Evolutionary conservation across 495 filamentous ascomycete genomes (phyloP), one percentile per base, ranked within the genome.

Genomic region (Evernia prunastri): DNA sequence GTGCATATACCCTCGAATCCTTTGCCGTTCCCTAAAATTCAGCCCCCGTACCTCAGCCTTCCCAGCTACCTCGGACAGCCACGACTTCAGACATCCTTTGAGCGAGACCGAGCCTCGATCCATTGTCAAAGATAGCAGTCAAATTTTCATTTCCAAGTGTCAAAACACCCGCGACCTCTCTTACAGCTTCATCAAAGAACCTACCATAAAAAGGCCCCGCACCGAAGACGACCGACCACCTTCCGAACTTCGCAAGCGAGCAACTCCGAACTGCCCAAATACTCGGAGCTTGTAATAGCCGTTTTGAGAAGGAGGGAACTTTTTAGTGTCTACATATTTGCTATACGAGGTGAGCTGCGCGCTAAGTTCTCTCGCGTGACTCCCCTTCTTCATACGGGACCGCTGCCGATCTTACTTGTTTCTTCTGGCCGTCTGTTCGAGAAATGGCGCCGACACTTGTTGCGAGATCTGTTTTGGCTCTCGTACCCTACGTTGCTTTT

Each of bases 1-100:
- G 51, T 54, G 51, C 29, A 17, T 20, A 33, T 54, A 33, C 27
- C 25, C 29, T 54, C 17, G 27, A 5, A 54, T 33, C 51, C 51
- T 33, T 54, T 20, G 23, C 51, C 27, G 1, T 20, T 29, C 51
- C 13, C 29, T 13, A 31, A 54, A 33, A 20, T 54, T 54, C 51
- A 54, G 51, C 51, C 51, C 51, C 51, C 33, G 4, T 20, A 29
- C 29, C 51, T 54, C 51, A 54, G 51, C 51, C 51, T 33, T 54
- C 51, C 18, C 27, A 31, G 51, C 51, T 54, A 54, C 27, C 29
- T 33, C 29, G 9, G 18, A 54, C 51, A 33, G 12, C 29, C 18
- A 54, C 27, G 25, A 54, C 51, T 20, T 31, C 29, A 4, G 2
- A 29, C 0, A 33, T 20, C 29, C 29, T 54, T 54, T 33, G 4